These are phyloP conservation scores for Candida rishiriensis DNA, from an alignment of 805 yeast genomes.

Conservation along the genomic window DNA sequence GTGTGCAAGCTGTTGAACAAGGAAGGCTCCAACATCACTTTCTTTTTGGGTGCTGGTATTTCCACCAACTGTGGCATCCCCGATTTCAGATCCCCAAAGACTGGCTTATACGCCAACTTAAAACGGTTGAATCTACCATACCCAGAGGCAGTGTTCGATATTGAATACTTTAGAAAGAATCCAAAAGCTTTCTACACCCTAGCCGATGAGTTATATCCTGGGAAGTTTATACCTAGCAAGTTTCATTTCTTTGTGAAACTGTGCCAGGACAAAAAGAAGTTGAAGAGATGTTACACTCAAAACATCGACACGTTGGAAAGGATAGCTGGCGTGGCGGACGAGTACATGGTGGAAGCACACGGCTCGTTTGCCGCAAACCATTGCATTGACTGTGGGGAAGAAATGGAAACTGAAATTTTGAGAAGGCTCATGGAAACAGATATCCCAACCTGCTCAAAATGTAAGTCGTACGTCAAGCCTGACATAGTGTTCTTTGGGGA, in stretches of 20 bases:
- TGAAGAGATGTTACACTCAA: slow-evolving; percentile 81
- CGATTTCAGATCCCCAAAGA: slow-evolving; percentile 86
- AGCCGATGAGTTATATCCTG: slow-evolving; percentile 85
- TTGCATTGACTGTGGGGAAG: slow-evolving; percentile 69
- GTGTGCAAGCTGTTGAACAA: slow-evolving; percentile 21
- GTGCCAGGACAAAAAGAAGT: slow-evolving; percentile 55
- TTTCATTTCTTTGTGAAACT: slow-evolving; percentile 72
- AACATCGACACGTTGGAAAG: slow-evolving; percentile 91
- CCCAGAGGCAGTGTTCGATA: slow-evolving; percentile 95
- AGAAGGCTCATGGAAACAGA: slow-evolving; percentile 31
- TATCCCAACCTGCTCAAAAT: slow-evolving; percentile 54
- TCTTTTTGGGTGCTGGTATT: slow-evolving; percentile 89
- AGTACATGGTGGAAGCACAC: slow-evolving; percentile 81
- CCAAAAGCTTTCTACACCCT: slow-evolving; percentile 84
- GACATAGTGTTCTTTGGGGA: slow-evolving; percentile 96
- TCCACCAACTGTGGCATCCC: slow-evolving; percentile 95
- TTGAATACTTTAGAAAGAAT: slow-evolving; percentile 66
- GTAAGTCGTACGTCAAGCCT: slow-evolving; percentile 82
- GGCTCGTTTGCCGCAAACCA: slow-evolving; percentile 87
- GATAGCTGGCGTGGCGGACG: slow-evolving; percentile 67
- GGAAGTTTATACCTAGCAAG: slow-evolving; percentile 75
- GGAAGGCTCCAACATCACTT: slow-evolving; percentile 41
- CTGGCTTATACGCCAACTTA: slow-evolving; percentile 82
- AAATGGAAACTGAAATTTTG: slow-evolving; percentile 45
- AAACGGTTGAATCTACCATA: slow-evolving; percentile 72